These are phyloP conservation scores for Dendrothele bispora DNA, from an alignment of 768 basidiomycete genomes.

Conservation along the genomic window DNA sequence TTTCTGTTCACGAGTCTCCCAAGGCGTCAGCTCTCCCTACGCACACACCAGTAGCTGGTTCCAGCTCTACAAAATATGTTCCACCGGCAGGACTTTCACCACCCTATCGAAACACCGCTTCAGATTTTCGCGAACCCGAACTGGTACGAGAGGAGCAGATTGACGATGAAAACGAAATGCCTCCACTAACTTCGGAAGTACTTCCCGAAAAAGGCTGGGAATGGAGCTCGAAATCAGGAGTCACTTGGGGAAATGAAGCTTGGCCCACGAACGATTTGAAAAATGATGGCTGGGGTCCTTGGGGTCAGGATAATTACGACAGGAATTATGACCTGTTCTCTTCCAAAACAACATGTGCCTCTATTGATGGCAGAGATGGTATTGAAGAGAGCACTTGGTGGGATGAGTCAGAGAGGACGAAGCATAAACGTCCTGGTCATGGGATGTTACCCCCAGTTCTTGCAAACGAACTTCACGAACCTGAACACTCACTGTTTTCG, in stretches of 20 bases:
- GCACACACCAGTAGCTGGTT: conserved; percentile 41
- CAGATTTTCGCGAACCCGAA: conserved; percentile 56
- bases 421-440: conserved; percentile 58
- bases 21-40: conserved; percentile 39
- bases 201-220: not conserved
- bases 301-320: not conserved
- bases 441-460: conserved; percentile 71
- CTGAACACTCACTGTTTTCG: conserved; percentile 70
- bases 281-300: not conserved
- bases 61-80: conserved; percentile 41
- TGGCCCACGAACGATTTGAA: not conserved
- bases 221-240: not conserved
- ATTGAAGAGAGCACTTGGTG: conserved; percentile 73
- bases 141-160: conserved; percentile 45
- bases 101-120: conserved; percentile 31
- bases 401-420: conserved; percentile 49
- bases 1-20: conserved; percentile 23
- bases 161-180: conserved; percentile 31
- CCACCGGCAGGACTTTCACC: conserved; percentile 34
- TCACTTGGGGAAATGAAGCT: not conserved
- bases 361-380: conserved; percentile 60
- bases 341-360: conserved; percentile 26
- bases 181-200: conserved; percentile 12
- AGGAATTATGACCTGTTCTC: conserved; percentile 7
- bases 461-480: conserved; percentile 66